Evolutionary conservation across 2,329 filamentous ascomycete genomes (phyloP).

Genomic region (Leptosphaerulina australis): DNA sequence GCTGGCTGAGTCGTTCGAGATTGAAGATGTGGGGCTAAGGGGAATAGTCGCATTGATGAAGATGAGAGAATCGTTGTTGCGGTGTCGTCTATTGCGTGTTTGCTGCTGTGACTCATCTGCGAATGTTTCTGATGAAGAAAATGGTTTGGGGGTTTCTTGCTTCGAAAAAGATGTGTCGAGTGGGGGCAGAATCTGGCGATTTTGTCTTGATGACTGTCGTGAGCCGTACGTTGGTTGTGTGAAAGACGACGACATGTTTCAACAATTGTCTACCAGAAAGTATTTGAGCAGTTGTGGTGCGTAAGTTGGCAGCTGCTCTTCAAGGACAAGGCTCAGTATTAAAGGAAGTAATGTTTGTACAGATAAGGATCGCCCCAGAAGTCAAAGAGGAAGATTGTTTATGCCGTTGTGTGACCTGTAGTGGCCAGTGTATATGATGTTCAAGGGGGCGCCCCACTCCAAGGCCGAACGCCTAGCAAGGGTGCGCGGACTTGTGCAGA

Average conservation of each 20-base stretch:
- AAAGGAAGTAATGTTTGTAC: conserved; percentile 28
- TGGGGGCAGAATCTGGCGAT: conserved; percentile 28
- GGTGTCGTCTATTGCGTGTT: conserved; percentile 1
- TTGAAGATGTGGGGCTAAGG: conserved; percentile 34
- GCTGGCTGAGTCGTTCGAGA: conserved; percentile 16
- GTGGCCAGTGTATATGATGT: conserved; percentile 28
- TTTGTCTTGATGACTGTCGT: conserved; percentile 33
- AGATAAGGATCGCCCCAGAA: conserved; percentile 24
- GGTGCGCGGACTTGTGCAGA: conserved; percentile 26
- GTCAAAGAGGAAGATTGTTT: conserved; percentile 24
- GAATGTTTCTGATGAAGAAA: conserved; percentile 10
- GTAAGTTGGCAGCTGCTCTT: not conserved
- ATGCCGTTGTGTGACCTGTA: conserved; percentile 29
- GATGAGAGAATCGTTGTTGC: conserved; percentile 33
- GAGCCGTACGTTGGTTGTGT: conserved; percentile 28
- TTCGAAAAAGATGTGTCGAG: conserved; percentile 30
- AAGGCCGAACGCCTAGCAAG: conserved; percentile 22
- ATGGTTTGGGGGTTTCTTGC: conserved; percentile 7
- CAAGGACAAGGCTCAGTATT: conserved; percentile 15
- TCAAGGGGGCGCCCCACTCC: conserved; percentile 32
- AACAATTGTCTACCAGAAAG: conserved; percentile 1
- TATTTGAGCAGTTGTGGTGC: not conserved
- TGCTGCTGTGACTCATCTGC: not conserved
- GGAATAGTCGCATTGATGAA: conserved; percentile 46
- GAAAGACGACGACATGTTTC: conserved; percentile 25